Evolutionary conservation across 1,284 basidiomycete genomes (phyloP).

Genomic region (Volvariella surrecta): DNA sequence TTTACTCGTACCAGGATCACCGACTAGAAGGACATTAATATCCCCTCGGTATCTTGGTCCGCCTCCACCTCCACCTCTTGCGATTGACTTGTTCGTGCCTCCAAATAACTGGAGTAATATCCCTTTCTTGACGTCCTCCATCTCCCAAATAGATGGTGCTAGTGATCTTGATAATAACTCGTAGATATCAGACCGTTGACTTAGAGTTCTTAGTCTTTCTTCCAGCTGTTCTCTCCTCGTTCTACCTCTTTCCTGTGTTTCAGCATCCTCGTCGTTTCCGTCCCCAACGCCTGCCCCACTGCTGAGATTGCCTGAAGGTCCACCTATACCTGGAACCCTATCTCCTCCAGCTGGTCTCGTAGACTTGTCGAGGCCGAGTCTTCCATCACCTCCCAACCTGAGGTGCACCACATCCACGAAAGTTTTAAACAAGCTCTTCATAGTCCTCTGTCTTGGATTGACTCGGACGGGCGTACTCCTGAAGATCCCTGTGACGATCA

Average conservation of each 20-base stretch:
- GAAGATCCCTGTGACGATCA: slow-evolving; percentile 92
- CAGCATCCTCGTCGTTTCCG: slow-evolving; percentile 49
- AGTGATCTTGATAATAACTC: slow-evolving; percentile 80
- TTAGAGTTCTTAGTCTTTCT: slow-evolving; percentile 62
- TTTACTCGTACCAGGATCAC: slow-evolving; percentile 97
- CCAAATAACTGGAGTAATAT: slow-evolving; percentile 95
- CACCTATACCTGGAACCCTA: slow-evolving; percentile 73
- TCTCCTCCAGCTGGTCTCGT: slow-evolving; percentile 72
- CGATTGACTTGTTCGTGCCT: slow-evolving; percentile 94
- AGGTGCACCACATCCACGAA: slow-evolving; percentile 95
- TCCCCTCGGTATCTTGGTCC: slow-evolving; percentile 96
- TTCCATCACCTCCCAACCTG: slow-evolving; percentile 64
- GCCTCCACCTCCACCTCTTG: slow-evolving; percentile 87
- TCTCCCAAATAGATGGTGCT: slow-evolving; percentile 94
- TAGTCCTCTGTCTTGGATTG: slow-evolving; percentile 84
- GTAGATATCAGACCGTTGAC: slow-evolving; percentile 77
- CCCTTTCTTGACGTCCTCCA: slow-evolving; percentile 99
- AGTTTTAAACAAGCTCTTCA: slow-evolving; percentile 97
- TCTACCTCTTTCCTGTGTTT: slow-evolving; percentile 35
- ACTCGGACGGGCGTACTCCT: slow-evolving; percentile 89
- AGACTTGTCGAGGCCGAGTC: slow-evolving; percentile 74
- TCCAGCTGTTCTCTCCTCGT: slow-evolving; percentile 54
- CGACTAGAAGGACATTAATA: slow-evolving; percentile 95
- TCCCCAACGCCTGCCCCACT: slow-evolving; percentile 43
- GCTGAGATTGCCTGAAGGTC: slow-evolving; percentile 16